Conservation (phyloP, 169 alveolate genomes). For the Besnoitia besnoiti region DNA sequence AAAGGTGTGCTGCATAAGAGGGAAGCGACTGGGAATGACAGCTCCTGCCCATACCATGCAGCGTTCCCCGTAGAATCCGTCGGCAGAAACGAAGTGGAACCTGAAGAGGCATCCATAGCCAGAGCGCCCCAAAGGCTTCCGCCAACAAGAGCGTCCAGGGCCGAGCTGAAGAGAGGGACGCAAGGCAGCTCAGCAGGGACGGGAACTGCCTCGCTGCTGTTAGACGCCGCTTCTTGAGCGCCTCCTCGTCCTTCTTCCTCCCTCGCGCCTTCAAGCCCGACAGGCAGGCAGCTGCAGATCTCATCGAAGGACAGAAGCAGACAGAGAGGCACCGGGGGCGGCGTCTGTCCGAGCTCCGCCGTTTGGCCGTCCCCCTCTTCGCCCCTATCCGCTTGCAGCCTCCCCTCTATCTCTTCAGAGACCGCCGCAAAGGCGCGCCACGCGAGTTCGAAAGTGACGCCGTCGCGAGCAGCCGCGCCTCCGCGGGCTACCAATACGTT, state of each 20-base stretch:
- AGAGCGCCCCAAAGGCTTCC: not conserved
- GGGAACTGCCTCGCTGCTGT: not conserved
- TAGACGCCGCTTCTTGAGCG: not conserved
- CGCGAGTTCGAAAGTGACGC: not conserved
- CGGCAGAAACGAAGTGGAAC: too few species aligned
- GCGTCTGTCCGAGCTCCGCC: not conserved
- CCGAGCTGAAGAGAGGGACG: not conserved
- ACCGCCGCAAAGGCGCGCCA: not conserved
- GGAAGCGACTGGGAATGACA: not conserved
- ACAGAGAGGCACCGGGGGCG: not conserved
- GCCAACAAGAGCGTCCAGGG: not conserved
- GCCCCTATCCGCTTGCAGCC: not conserved
- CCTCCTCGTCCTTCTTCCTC: too few species aligned
- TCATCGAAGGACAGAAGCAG: constrained; percentile 1
- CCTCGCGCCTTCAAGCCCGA: too few species aligned
- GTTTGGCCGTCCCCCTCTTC: not conserved
- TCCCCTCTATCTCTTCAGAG: not conserved
- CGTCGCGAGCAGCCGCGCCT: too few species aligned
- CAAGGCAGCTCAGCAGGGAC: not conserved
- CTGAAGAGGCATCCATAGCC: not conserved
- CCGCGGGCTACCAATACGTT: too few species aligned
- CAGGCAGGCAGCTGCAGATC: not conserved
- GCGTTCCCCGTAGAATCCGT: too few species aligned
- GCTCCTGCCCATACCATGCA: too few species aligned
- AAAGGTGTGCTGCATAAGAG: not conserved